Conservation (phyloP, 2,329 filamentous ascomycete species). For the Geoglossum cookeanum region DNA sequence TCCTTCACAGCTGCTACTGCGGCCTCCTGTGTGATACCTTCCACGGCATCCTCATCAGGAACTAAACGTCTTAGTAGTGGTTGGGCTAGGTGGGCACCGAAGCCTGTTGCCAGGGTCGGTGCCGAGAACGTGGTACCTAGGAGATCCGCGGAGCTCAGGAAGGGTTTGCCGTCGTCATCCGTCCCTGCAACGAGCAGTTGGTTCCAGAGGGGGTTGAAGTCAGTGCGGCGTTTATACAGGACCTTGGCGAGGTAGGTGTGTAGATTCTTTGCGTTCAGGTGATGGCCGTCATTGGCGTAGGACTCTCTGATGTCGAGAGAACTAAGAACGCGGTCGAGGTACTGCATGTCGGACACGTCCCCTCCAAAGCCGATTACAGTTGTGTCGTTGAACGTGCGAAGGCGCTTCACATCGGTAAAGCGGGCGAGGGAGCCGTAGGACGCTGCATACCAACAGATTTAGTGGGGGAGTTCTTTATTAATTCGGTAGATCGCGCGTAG, state of each 20-base stretch:
- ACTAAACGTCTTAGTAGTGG: constrained; percentile 73
- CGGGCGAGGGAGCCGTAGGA: constrained; percentile 94
- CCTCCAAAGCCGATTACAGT: constrained; percentile 86
- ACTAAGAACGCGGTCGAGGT: constrained; percentile 77
- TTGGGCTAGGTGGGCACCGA: constrained; percentile 79
- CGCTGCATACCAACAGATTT: constrained; percentile 32
- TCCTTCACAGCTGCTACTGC: constrained; percentile 69
- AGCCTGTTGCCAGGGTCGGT: constrained; percentile 81
- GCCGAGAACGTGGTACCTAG: constrained; percentile 81
- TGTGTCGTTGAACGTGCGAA: constrained; percentile 69
- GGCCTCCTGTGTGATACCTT: constrained; percentile 53
- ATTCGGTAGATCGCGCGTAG: neutral
- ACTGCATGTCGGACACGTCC: constrained; percentile 98
- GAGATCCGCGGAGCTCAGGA: constrained; percentile 80
- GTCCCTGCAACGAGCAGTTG: constrained; percentile 79
- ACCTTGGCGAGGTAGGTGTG: constrained; percentile 95
- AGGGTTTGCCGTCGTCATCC: constrained; percentile 60
- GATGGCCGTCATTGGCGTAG: constrained; percentile 38
- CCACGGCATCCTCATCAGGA: constrained; percentile 63
- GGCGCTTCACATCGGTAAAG: constrained; percentile 91
- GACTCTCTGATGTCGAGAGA: constrained; percentile 77
- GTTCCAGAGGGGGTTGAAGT: constrained; percentile 98
- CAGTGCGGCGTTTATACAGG: constrained; percentile 82
- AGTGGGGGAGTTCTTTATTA: constrained; percentile 8
- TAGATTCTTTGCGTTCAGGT: constrained; percentile 76